Conservation (phyloP, 2,329 filamentous ascomycete genomes). For the Colletotrichum truncatum region DNA sequence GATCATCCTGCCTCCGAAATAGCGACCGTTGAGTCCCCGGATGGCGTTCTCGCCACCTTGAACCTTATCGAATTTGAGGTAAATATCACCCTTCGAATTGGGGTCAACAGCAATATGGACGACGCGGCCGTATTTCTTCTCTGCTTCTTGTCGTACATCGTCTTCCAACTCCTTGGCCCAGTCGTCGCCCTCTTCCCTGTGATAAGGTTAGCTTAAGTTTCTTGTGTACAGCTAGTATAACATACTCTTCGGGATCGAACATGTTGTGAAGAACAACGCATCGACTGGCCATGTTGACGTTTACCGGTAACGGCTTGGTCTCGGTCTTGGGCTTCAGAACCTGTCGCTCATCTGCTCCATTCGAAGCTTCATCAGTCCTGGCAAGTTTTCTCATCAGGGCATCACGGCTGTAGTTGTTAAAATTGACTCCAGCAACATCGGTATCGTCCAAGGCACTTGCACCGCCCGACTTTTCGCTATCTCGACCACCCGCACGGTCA, state of each 20-base stretch:
- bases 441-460: constrained; percentile 97
- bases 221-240: constrained; percentile 35
- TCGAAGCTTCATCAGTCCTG: constrained; percentile 84
- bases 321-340: constrained; percentile 82
- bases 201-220: constrained; percentile 41
- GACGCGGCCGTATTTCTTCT: constrained; percentile 95
- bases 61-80: constrained; percentile 97
- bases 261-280: constrained; percentile 96
- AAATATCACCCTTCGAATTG: constrained; percentile 95
- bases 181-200: constrained; percentile 82
- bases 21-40: constrained; percentile 95
- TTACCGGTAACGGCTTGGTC: constrained; percentile 80
- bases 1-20: constrained; percentile 93
- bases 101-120: constrained; percentile 96
- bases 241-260: constrained; percentile 92
- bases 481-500: constrained; percentile 88
- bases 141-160: constrained; percentile 92
- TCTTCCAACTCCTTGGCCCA: constrained; percentile 96
- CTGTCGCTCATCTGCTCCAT: constrained; percentile 74
- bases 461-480: constrained; percentile 89
- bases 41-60: constrained; percentile 97
- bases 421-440: constrained; percentile 97
- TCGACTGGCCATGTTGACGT: constrained; percentile 90
- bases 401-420: constrained; percentile 99
- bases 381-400: constrained; percentile 98